Evolutionary conservation across 2,329 filamentous ascomycete genomes (phyloP).

Genomic region (Pseudocercospora musae): DNA sequence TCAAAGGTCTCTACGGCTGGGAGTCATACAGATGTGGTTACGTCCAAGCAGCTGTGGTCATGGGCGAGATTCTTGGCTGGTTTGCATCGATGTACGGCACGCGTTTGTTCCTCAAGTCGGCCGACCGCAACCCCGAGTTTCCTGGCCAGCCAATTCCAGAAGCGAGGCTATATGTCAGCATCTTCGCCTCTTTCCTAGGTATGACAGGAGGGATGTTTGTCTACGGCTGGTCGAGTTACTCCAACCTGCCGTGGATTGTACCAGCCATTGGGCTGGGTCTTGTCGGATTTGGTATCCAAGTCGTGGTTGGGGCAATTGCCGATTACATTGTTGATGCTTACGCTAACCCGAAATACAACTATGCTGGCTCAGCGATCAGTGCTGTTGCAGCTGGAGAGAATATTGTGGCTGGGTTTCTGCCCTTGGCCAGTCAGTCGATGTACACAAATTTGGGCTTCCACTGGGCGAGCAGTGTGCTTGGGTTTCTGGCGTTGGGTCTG

Average conservation of each 20-base stretch:
- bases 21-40: conserved; percentile 43
- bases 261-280: conserved; percentile 48
- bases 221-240: conserved; percentile 50
- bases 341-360: conserved; percentile 37
- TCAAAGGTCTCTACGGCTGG: conserved; percentile 41
- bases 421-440: conserved; percentile 47
- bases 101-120: conserved; percentile 43
- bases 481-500: conserved; percentile 43
- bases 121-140: conserved; percentile 36
- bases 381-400: conserved; percentile 51
- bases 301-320: conserved; percentile 45
- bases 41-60: conserved; percentile 45
- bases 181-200: conserved; percentile 45
- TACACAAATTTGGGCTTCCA: conserved; percentile 48
- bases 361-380: conserved; percentile 50
- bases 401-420: conserved; percentile 47
- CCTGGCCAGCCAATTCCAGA: conserved; percentile 43
- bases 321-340: conserved; percentile 53
- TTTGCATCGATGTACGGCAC: conserved; percentile 34
- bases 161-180: conserved; percentile 44
- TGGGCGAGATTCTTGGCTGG: conserved; percentile 47
- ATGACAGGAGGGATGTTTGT: conserved; percentile 50
- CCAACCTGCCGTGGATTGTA: conserved; percentile 46
- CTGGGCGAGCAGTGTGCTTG: conserved; percentile 50
- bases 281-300: conserved; percentile 50